phyloP scores from a whole-genome alignment of 2,329 filamentous ascomycete species.

The Mariannaea sp. region DNA sequence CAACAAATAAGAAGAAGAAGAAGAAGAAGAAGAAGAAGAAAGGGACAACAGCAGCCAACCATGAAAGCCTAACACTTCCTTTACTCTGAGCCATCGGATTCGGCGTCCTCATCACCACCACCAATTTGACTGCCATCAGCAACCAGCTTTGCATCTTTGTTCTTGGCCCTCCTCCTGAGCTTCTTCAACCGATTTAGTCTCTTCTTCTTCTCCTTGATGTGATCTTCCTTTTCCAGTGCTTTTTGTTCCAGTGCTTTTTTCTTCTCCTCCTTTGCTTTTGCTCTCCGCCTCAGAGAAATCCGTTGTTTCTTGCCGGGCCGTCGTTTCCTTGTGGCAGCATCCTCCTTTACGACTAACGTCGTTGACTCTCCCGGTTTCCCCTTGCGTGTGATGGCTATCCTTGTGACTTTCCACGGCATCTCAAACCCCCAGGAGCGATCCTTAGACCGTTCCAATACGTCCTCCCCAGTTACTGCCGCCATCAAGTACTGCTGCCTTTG shows the following conservation, averaged over 20 bases:
- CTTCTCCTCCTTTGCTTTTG: slow-evolving; percentile 48
- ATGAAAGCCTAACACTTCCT: no score
- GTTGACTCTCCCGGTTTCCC: slow-evolving; percentile 20
- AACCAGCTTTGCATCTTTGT: slow-evolving; percentile 56
- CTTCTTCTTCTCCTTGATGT: slow-evolving; percentile 65
- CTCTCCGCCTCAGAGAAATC: slow-evolving; percentile 54
- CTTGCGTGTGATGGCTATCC: slow-evolving; percentile 46
- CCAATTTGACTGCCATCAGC: slow-evolving; percentile 15
- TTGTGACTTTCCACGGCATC: slow-evolving; percentile 62
- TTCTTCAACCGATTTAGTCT: slow-evolving; percentile 65
- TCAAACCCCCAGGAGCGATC: slow-evolving; percentile 61
- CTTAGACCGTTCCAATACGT: slow-evolving; percentile 51
- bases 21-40: no score
- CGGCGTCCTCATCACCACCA: slow-evolving; percentile 17
- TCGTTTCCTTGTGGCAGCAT: slow-evolving; percentile 20
- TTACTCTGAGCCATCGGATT: slow-evolving; percentile 26
- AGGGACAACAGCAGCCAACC: no score
- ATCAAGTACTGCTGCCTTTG: slow-evolving; percentile 47
- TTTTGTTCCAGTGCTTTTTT: slow-evolving; percentile 47
- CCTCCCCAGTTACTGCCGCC: slow-evolving; percentile 58
- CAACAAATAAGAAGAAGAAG: no score
- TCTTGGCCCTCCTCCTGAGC: slow-evolving; percentile 61
- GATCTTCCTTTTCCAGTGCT: slow-evolving; percentile 57
- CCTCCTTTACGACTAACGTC: slow-evolving; percentile 10
- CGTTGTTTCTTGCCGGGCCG: slow-evolving; percentile 63